A percentile compares a stretch with the other conserved stretches of the same genome.
Conservation (phyloP, 2,329 filamentous ascomycete species). For the Ambrosiella xylebori region DNA sequence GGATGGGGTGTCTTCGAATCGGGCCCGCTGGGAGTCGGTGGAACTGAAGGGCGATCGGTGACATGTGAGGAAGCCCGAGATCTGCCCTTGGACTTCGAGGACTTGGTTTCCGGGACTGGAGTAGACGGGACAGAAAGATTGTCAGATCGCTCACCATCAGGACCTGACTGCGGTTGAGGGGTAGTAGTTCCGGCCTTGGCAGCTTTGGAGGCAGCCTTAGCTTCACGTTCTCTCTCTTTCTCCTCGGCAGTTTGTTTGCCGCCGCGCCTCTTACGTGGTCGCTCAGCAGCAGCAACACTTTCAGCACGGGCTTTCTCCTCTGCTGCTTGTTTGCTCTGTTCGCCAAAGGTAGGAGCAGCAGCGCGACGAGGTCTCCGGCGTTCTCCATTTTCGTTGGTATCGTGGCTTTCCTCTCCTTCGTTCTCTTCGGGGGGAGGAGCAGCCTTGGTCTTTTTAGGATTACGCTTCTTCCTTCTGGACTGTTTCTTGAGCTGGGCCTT, state of each 20-base stretch:
- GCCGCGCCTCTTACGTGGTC: constrained; percentile 22
- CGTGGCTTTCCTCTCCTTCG: constrained; percentile 40
- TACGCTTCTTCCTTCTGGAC: constrained; percentile 40
- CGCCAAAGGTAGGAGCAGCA: constrained; percentile 55
- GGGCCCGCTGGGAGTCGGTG: constrained; percentile 16
- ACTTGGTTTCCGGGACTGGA: constrained; percentile 18
- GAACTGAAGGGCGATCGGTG: constrained; percentile 22
- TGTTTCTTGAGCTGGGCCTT: constrained; percentile 58
- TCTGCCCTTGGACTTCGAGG: constrained; percentile 25
- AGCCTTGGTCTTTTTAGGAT: constrained; percentile 39
- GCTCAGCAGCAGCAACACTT: constrained; percentile 4
- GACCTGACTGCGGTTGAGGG: constrained; percentile 7
- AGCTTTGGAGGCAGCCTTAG: constrained; percentile 6
- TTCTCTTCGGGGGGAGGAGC: constrained; percentile 51
- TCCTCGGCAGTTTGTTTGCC: constrained; percentile 22
- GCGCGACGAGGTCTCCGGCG: constrained; percentile 43
- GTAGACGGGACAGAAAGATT: constrained; percentile 6
- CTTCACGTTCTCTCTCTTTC: constrained; percentile 26
- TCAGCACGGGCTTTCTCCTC: constrained; percentile 11
- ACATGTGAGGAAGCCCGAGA: constrained; percentile 39
- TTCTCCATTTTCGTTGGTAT: constrained; percentile 42
- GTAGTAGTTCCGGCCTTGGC: constrained; percentile 25
- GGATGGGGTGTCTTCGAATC: background rate
- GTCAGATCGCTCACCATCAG: background rate
- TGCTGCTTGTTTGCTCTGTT: constrained; percentile 24